These are phyloP conservation scores for Rhynchospora tenuis DNA, from an alignment of 176 grass and related monocot species.

Conservation along the genomic window DNA sequence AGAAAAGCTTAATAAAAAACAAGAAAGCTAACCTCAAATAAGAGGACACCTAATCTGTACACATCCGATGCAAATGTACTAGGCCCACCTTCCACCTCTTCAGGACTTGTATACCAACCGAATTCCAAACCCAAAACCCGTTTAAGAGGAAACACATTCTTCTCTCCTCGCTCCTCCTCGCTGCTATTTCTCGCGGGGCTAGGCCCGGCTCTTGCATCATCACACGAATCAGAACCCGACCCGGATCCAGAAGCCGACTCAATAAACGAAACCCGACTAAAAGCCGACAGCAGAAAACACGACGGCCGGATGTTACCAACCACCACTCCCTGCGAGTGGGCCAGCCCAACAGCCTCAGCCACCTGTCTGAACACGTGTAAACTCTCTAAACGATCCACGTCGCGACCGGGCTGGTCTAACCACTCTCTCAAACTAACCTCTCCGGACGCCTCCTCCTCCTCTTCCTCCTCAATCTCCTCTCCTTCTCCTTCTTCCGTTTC, in stretches of 20 bases:
- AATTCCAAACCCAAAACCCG: conserved; percentile 73
- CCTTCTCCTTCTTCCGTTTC: conserved; percentile 13
- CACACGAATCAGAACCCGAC: conserved; percentile 59
- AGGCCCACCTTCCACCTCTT: conserved; percentile 43
- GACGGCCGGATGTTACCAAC: conserved; percentile 76
- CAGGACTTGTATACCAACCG: conserved; percentile 89
- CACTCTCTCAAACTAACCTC: conserved; percentile 90
- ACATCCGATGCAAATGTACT: conserved; percentile 86
- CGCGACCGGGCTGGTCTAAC: conserved; percentile 55
- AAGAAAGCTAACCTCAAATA: conserved; percentile 69
- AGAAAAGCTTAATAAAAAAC: neutral
- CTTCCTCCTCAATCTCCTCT: conserved; percentile 9
- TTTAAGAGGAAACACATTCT: conserved; percentile 68
- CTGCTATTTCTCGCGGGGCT: neutral
- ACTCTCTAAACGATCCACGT: conserved; percentile 71
- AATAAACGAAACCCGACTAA: conserved; percentile 85
- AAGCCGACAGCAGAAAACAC: conserved; percentile 87
- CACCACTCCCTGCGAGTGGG: conserved; percentile 85
- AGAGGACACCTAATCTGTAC: conserved; percentile 81
- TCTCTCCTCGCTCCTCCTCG: conserved; percentile 25
- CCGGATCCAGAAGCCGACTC: conserved; percentile 78
- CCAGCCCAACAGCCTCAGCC: conserved; percentile 61
- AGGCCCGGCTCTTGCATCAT: conserved; percentile 24
- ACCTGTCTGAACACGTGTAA: conserved; percentile 95
- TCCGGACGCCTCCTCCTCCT: conserved; percentile 32